Conservation (phyloP, 1,139 yeast species). For the Pichia sp. region DNA sequence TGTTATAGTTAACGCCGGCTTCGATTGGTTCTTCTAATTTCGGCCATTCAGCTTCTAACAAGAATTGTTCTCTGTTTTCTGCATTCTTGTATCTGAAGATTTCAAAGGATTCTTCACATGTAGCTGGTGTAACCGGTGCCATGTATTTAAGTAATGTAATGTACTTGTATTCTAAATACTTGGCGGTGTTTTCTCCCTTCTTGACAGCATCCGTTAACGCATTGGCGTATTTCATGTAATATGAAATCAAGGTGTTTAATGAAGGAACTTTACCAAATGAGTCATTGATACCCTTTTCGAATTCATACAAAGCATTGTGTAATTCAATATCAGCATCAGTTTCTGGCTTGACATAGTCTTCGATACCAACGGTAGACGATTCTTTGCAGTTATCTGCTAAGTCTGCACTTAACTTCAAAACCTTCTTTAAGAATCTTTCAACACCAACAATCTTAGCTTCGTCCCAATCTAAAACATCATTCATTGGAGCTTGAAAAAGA, state of each 20-base stretch:
- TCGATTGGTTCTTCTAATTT: slow-evolving; percentile 37
- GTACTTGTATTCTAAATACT: slow-evolving; percentile 15
- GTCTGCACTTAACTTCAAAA: slow-evolving; percentile 43
- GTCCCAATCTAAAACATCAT: slow-evolving; percentile 86
- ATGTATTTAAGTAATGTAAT: slow-evolving; percentile 52
- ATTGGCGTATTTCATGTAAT: slow-evolving; percentile 83
- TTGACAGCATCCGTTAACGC: slow-evolving; percentile 43
- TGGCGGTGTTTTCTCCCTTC: slow-evolving; percentile 10
- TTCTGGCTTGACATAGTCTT: slow-evolving; percentile 11
- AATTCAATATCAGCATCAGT: slow-evolving; percentile 45
- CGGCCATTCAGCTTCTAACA: slow-evolving; percentile 60
- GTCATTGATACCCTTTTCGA: slow-evolving; percentile 48
- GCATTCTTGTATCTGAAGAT: slow-evolving; percentile 35
- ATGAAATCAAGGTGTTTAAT: slow-evolving; percentile 83
- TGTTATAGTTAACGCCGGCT: slow-evolving; percentile 41
- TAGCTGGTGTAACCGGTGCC: slow-evolving; percentile 78
- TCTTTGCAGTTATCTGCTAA: slow-evolving; percentile 17
- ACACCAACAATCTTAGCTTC: slow-evolving; percentile 83
- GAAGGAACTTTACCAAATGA: slow-evolving; percentile 62
- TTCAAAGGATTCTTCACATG: slow-evolving; percentile 84
- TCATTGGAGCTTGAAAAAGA: slow-evolving; percentile 89
- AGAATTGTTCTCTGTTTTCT: slow-evolving; percentile 13
- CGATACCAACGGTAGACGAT: slow-evolving; percentile 2
- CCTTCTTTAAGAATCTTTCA: slow-evolving; percentile 78
- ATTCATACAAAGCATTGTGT: slow-evolving; percentile 57